These are phyloP conservation scores for Omphalea diandra DNA, from an alignment of 441 rosid species.

Conservation along the genomic window DNA sequence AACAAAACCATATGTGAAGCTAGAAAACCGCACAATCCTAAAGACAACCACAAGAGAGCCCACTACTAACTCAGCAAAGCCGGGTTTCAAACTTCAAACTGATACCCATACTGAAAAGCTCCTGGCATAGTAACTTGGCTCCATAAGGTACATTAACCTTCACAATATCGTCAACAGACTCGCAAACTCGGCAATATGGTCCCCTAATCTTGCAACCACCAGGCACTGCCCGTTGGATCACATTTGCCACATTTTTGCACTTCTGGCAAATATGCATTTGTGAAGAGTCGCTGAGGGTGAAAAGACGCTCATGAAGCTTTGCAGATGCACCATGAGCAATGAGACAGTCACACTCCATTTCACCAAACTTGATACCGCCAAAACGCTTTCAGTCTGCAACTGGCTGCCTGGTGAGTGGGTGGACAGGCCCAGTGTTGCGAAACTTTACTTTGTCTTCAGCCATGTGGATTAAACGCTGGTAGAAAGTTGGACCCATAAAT, in stretches of 20 bases:
- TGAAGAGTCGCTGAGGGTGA: constrained; percentile 74
- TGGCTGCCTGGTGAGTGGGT: constrained; percentile 87
- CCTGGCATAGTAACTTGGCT: constrained; percentile 76
- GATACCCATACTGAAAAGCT: constrained; percentile 90
- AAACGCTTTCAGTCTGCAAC: constrained; percentile 85
- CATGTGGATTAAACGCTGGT: constrained; percentile 87
- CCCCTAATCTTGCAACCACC: constrained; percentile 71
- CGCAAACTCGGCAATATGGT: constrained; percentile 63
- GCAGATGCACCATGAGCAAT: constrained; percentile 88
- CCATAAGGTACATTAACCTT: constrained; percentile 77
- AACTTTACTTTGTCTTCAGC: constrained; percentile 91
- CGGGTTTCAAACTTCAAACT: constrained; percentile 63
- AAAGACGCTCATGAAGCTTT: constrained; percentile 79
- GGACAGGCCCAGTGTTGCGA: constrained; percentile 91
- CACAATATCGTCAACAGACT: constrained; percentile 59
- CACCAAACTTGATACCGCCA: constrained; percentile 90
- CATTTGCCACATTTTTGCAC: constrained; percentile 58
- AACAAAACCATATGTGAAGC: background rate
- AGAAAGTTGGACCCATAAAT: constrained; percentile 88
- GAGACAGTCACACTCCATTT: constrained; percentile 92
- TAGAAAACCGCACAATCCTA: background rate
- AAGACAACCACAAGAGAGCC: background rate
- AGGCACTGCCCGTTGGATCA: constrained; percentile 55
- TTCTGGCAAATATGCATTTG: constrained; percentile 69
- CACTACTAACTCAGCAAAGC: constrained; percentile 37